Evolutionary conservation across 2,329 filamentous ascomycete genomes (phyloP), one percentile per base, ranked within the genome.

Genomic region (Aspergillus oerlinghausenensis): DNA sequence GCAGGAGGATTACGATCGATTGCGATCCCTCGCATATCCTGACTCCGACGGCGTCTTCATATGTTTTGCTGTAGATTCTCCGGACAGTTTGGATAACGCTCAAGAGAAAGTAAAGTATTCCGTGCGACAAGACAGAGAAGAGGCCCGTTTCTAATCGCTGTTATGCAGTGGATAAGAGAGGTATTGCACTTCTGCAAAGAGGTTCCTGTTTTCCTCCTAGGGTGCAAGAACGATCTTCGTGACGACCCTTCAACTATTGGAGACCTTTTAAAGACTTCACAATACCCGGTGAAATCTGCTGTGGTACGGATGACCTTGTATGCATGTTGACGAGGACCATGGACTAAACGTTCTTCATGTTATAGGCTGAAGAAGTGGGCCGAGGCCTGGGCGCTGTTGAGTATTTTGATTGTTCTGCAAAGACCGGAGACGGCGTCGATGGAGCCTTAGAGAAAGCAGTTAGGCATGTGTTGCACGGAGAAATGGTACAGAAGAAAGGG

Each of bases 1-100:
- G 69, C 94, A 99, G 84, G 94, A 99, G 84, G 94, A 99, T 83
- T 99, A 99, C 82, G 94, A 99, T 79, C 92, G 94, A 85, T 92
- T 99, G 77, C 91, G 94, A 77, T 94, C 94, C 70, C 88, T 99
- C 66, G 97, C 94, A 65, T 99, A 99, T 84, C 94, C 94, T 70
- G 94, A 99, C 81, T 97, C 94, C 63, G 94, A 99, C 77, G 94
- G 97, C 78, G 97, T 99, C 78, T 84, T 99, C 77, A 97, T 99
- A 77, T 99, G 94, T 84, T 99, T 99, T 78, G 92, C 94, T 68
- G 85, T 99, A 76, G 94, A 99, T 82, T 97, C 94, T 51, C 94
- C 94, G 69, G 94, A 99, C 78, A 99, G 94, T 57, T 88, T 99
- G 66, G 94, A 99, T 84, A 99, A 99, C 85, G 94, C 99, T 69